Percentiles rank a stretch among this genome's conserved stretches.
Evolutionary conservation across 345 rosid species (phyloP).

Genomic region (Salix purpurea): DNA sequence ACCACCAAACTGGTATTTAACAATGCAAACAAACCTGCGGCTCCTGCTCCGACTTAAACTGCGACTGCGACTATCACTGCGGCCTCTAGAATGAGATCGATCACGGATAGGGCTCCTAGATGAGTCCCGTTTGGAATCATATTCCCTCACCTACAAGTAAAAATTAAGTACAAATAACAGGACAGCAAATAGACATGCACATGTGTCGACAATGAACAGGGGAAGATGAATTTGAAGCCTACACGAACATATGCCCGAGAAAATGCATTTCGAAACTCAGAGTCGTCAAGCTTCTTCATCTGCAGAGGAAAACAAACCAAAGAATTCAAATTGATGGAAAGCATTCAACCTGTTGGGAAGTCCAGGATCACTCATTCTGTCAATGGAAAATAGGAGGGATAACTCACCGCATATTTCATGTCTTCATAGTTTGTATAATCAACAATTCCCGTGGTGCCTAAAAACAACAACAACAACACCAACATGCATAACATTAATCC

Average conservation of each 20-base stretch:
- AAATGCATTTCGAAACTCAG: constrained; percentile 36
- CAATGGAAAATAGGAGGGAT: neutral
- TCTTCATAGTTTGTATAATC: constrained; percentile 38
- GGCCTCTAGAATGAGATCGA: constrained; percentile 26
- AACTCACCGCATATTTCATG: constrained; percentile 35
- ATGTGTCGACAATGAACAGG: neutral
- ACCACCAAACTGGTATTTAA: neutral
- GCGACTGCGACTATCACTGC: constrained; percentile 45
- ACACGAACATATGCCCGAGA: constrained; percentile 29
- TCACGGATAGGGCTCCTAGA: constrained; percentile 33
- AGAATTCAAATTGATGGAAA: neutral
- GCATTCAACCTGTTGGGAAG: neutral
- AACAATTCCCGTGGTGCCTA: constrained; percentile 36
- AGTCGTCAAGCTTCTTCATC: constrained; percentile 36
- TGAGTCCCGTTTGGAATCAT: constrained; percentile 31
- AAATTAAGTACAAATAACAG: neutral
- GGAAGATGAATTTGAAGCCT: constrained; percentile 2
- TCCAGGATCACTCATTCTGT: neutral
- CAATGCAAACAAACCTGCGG: constrained; percentile 41
- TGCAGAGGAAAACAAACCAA: constrained; percentile 1
- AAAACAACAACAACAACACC: neutral
- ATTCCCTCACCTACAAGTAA: constrained; percentile 26
- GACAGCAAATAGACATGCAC: neutral
- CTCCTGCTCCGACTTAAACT: constrained; percentile 37
- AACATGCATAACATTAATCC: neutral